Base-by-base conservation (phyloP, 2,329 filamentous ascomycete genomes). In the Pseudogymnoascus sp. region DNA sequence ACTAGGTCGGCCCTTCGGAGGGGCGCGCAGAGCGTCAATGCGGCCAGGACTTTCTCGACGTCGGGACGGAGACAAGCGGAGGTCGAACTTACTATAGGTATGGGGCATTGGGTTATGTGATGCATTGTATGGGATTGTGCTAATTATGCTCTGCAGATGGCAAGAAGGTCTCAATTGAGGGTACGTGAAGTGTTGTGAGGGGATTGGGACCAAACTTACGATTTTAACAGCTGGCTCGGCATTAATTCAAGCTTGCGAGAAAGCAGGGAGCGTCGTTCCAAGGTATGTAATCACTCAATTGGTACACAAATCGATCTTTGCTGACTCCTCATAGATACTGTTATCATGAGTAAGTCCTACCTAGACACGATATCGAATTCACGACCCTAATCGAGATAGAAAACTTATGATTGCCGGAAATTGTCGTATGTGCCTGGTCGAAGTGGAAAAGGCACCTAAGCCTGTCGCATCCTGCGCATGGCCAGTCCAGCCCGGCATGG, bases 341-440 rank as follows among this genome's bases (percentile, higher is more conserved):
- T 80, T 97, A 97, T 79, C 93, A 97, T 85, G 93, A 97, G 89
- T 91, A 86, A 80, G 86, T 80, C 71, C 47, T 65, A 66, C 66
- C 68, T 66, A 67, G 64, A 68, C 70, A 62, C 65, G 61, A 73
- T 72, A 67, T 60, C 61, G 59, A 64, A 72, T 61, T 37, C 59
- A 37, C 69, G 66, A 71, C 70, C 61, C 64, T 66, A 61, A 69
- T 61, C 62, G 47, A 64, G 68, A 72, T 73, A 93, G 90, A 76
- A 97, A 99, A 81, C 85, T 99, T 71, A 92, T 96, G 88, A 96
- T 99, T 83, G 95, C 95, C 73, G 95, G 95, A 78, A 99, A 97
- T 80, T 99, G 95, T 78, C 92, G 95, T 81, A 99, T 99, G 95
- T 99, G 95, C 79, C 81, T 99, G 74, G 95, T 99, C 74, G 95